phyloP scores from a whole-genome alignment of 371 early-diverging fungal genomes.

The Capillidium heterosporum region DNA sequence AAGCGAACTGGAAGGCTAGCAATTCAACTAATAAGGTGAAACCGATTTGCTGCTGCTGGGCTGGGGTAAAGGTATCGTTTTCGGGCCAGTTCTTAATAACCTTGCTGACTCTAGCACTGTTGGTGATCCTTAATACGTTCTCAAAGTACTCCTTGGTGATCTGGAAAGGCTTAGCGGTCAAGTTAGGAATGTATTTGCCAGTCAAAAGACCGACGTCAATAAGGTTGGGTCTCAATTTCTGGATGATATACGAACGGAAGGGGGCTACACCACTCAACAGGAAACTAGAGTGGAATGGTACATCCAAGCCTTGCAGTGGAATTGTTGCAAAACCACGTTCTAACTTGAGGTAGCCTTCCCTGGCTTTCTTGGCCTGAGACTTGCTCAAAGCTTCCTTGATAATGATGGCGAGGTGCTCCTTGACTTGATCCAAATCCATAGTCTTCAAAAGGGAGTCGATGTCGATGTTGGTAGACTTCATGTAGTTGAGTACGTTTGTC shows the following conservation, averaged over 20 bases:
- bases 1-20: conserved; percentile 84
- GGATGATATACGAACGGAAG: conserved; percentile 75
- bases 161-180: conserved; percentile 82
- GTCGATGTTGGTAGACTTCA: conserved; percentile 42
- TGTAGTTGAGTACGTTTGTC: conserved; percentile 60
- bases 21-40: conserved; percentile 76
- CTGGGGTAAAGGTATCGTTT: conserved; percentile 37
- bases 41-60: conserved; percentile 70
- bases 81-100: conserved; percentile 74
- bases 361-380: conserved; percentile 41
- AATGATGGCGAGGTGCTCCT: conserved; percentile 62
- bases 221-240: conserved; percentile 57
- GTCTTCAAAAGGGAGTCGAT: conserved; percentile 68
- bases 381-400: conserved; percentile 55
- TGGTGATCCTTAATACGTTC: conserved; percentile 50
- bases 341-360: conserved; percentile 34
- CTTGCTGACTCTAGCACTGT: conserved; percentile 48
- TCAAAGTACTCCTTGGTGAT: conserved; percentile 60
- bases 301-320: conserved; percentile 83
- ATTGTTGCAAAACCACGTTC: conserved; percentile 88
- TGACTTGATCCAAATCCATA: conserved; percentile 71
- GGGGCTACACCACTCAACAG: conserved; percentile 74
- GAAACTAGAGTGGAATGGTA: conserved; percentile 93
- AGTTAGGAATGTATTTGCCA: conserved; percentile 85
- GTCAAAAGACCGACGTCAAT: conserved; percentile 58